A percentile compares a stretch with the other conserved stretches of the same genome.
These are phyloP conservation scores for Jackrogersella multiformis DNA, from an alignment of 495 filamentous ascomycete species.

Conservation along the genomic window DNA sequence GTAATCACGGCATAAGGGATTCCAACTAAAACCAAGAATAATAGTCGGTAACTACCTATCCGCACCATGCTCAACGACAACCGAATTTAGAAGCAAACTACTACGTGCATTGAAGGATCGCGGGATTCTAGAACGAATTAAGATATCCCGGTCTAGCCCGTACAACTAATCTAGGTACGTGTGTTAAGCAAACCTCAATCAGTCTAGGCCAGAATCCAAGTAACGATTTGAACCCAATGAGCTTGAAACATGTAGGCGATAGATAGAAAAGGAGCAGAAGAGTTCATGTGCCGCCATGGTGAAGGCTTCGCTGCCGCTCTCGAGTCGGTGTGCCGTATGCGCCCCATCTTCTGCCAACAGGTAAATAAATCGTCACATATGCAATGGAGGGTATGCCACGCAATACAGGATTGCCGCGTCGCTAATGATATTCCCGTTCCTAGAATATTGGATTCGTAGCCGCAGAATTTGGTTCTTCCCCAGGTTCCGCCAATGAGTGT, in stretches of 20 bases:
- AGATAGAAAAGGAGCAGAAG: conserved; percentile 7
- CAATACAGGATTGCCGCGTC: conserved; percentile 2
- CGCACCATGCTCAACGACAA: not conserved
- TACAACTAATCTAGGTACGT: not conserved
- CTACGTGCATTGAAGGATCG: conserved; percentile 22
- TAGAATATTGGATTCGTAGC: conserved; percentile 4
- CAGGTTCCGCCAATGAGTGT: conserved; percentile 19
- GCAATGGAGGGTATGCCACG: no score
- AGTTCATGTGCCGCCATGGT: not conserved
- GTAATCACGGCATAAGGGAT: no score
- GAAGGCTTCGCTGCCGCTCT: conserved; percentile 8
- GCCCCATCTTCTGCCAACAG: not conserved
- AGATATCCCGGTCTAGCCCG: conserved; percentile 3
- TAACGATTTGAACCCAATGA: conserved; percentile 1
- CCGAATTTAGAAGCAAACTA: conserved; percentile 15
- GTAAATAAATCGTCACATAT: no score
- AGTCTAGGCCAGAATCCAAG: conserved; percentile 2
- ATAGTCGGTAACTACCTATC: no score
- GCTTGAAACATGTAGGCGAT: conserved; percentile 16
- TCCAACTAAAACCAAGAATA: not conserved
- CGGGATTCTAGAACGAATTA: conserved; percentile 16
- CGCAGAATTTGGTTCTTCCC: conserved; percentile 24
- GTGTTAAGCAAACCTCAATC: not conserved
- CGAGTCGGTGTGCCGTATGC: conserved; percentile 10
- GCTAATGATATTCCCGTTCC: conserved; percentile 1